Conservation (phyloP, 2,329 filamentous ascomycete species). For the Botryosphaeria agaves region DNA sequence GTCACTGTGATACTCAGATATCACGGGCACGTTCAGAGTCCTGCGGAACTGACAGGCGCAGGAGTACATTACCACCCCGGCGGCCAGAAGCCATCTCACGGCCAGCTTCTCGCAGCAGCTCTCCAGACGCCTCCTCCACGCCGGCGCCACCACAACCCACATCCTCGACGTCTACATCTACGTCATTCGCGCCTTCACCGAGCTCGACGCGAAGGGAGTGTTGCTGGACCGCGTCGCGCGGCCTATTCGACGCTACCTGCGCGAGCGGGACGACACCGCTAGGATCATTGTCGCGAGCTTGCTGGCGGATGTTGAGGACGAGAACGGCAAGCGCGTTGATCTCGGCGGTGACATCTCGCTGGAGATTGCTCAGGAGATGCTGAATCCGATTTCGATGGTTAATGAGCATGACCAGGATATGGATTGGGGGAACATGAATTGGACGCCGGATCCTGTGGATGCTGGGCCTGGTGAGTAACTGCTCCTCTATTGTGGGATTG, state of each 20-base stretch:
- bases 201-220: conserved; percentile 61
- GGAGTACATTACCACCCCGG: conserved; percentile 49
- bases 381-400: conserved; percentile 39
- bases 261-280: conserved; percentile 60
- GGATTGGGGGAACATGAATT: conserved; percentile 84
- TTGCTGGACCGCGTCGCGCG: conserved; percentile 57
- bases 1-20: not conserved
- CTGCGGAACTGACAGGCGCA: conserved; percentile 15
- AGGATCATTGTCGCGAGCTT: conserved; percentile 61
- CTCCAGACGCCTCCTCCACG: conserved; percentile 51
- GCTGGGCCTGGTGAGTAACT: conserved; percentile 44
- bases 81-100: conserved; percentile 52
- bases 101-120: conserved; percentile 50
- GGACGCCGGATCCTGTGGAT: conserved; percentile 85
- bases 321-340: conserved; percentile 16
- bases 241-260: conserved; percentile 58
- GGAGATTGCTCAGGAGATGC: conserved; percentile 50
- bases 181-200: conserved; percentile 61
- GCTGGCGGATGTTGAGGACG: conserved; percentile 41
- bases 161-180: conserved; percentile 64
- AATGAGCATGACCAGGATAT: conserved; percentile 43
- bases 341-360: conserved; percentile 34
- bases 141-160: conserved; percentile 57
- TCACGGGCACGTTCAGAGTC: not conserved
- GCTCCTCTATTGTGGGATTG: no score